These are phyloP conservation scores for Lactarius psammicola DNA, from an alignment of 768 basidiomycete genomes.

Conservation along the genomic window DNA sequence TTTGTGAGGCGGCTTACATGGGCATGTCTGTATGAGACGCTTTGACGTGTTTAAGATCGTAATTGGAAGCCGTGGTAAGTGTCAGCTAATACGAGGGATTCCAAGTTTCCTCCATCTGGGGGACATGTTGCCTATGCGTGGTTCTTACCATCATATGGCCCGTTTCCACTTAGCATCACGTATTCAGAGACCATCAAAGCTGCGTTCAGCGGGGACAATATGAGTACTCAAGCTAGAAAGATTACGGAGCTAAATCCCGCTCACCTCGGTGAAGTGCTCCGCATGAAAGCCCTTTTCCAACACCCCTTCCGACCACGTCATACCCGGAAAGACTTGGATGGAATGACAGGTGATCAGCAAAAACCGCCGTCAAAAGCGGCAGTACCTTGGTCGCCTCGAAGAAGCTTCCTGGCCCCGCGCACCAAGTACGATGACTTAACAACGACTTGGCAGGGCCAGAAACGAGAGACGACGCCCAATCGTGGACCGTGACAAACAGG, in stretches of 20 bases:
- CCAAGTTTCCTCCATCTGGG: too few species aligned
- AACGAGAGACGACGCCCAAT: conserved; percentile 28
- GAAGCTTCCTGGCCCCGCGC: too few species aligned
- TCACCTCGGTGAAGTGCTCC: conserved; percentile 31
- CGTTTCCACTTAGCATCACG: conserved; percentile 7
- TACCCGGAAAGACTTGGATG: too few species aligned
- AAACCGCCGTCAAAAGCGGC: too few species aligned
- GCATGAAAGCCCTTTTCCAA: too few species aligned
- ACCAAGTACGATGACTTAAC: conserved; percentile 28
- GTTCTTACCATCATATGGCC: conserved; percentile 36
- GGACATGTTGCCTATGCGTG: too few species aligned
- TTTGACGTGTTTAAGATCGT: background rate
- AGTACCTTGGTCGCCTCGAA: too few species aligned
- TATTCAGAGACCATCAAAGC: conserved; percentile 9
- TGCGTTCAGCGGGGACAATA: background rate
- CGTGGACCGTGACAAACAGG: conserved; percentile 34
- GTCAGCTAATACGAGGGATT: background rate
- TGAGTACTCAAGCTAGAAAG: too few species aligned
- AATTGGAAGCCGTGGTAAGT: background rate
- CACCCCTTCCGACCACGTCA: too few species aligned
- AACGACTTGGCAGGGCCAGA: conserved; percentile 6
- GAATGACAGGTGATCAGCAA: too few species aligned
- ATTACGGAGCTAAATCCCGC: conserved; percentile 29
- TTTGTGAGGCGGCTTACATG: background rate
- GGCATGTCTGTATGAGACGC: too few species aligned